phyloP scores from a whole-genome alignment of 2,329 filamentous ascomycete species.

The Botrytis hyacinthi region DNA sequence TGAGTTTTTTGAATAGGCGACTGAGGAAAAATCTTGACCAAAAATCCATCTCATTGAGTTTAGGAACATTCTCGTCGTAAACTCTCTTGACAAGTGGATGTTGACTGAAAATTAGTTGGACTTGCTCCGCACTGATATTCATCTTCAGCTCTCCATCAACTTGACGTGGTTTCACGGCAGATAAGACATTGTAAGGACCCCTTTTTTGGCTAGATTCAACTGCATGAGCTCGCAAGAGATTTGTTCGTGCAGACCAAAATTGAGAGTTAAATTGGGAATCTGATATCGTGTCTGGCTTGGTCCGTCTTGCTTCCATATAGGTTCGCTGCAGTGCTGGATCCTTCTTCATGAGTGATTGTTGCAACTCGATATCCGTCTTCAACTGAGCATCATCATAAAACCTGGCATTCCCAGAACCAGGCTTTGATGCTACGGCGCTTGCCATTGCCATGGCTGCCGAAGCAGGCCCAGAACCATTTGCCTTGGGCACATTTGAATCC shows the following conservation, averaged over 20 bases:
- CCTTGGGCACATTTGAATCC: conserved; percentile 37
- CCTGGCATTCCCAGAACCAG: conserved; percentile 48
- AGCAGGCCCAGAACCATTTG: conserved; percentile 42
- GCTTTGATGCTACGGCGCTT: conserved; percentile 59
- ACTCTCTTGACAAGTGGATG: conserved; percentile 87
- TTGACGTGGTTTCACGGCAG: conserved; percentile 78
- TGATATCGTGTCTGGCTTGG: conserved; percentile 81
- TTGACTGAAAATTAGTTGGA: conserved; percentile 88
- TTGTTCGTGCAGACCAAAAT: conserved; percentile 90
- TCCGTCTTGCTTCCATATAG: conserved; percentile 79
- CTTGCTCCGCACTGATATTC: conserved; percentile 86
- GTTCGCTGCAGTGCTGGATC: conserved; percentile 74
- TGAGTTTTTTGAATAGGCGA: conserved; percentile 83
- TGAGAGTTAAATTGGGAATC: conserved; percentile 81
- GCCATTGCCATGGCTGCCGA: conserved; percentile 78
- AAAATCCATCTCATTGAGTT: conserved; percentile 75
- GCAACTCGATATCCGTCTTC: conserved; percentile 74
- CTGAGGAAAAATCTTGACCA: conserved; percentile 95
- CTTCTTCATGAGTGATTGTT: conserved; percentile 83
- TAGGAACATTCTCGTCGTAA: conserved; percentile 90
- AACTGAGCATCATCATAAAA: conserved; percentile 82
- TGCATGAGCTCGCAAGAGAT: conserved; percentile 82
- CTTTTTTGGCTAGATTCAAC: conserved; percentile 84
- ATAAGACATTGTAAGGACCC: conserved; percentile 90
- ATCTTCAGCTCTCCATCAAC: conserved; percentile 74